Conservation (phyloP, 495 filamentous ascomycete species). For the Podospora conica region DNA sequence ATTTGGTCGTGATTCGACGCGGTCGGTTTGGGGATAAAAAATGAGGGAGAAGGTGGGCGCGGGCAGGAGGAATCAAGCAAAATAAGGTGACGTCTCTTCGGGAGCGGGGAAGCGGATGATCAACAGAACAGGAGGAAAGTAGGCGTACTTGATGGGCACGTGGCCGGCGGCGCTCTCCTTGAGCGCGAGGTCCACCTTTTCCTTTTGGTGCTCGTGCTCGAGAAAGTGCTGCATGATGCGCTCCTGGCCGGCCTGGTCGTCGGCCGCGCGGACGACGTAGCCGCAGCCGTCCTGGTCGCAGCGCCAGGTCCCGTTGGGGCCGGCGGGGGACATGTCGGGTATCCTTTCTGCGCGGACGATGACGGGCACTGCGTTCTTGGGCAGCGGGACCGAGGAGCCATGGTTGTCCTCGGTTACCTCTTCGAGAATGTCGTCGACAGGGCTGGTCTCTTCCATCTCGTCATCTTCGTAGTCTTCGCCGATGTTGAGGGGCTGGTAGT, state of each 20-base stretch:
- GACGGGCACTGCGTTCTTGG: constrained; percentile 25
- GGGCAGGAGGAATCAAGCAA: not conserved
- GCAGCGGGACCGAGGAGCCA: constrained; percentile 15
- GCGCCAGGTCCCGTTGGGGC: constrained; percentile 59
- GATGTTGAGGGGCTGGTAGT: constrained; percentile 15
- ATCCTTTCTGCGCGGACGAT: constrained; percentile 39
- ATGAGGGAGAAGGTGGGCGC: not conserved
- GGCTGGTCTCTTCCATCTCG: constrained; percentile 25
- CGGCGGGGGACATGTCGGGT: constrained; percentile 41
- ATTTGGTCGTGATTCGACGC: not conserved
- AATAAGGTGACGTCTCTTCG: not conserved
- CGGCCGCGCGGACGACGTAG: constrained; percentile 55
- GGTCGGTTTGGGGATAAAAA: not conserved
- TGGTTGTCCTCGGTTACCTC: constrained; percentile 36
- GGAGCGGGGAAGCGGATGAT: constrained; percentile 13
- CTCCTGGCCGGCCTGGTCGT: constrained; percentile 49
- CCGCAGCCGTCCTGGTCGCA: constrained; percentile 65
- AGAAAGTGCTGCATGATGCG: constrained; percentile 59
- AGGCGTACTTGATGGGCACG: constrained; percentile 53
- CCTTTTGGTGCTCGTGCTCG: constrained; percentile 57
- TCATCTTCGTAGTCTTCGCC: not conserved
- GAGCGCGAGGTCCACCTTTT: constrained; percentile 50
- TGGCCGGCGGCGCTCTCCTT: constrained; percentile 46
- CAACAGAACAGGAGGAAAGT: constrained; percentile 20
- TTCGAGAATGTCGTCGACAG: constrained; percentile 27